A percentile compares a stretch with the other conserved stretches of the same genome.
phyloP scores from a whole-genome alignment of 805 yeast species.

The Teunomyces aglyptinius region DNA sequence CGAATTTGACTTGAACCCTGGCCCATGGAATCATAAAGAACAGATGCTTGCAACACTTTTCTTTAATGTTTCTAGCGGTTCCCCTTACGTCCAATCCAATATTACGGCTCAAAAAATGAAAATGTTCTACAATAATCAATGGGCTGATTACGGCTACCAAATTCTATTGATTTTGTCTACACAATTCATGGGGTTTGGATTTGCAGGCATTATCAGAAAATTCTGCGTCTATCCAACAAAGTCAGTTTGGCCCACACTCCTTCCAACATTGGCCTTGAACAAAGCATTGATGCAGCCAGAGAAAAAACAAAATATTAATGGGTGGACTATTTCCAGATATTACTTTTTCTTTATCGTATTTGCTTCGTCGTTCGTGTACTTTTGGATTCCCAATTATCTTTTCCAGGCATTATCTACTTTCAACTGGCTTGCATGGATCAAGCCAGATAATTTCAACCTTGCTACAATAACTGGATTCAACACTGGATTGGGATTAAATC shows the following conservation, averaged over 20 bases:
- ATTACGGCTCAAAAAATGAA: constrained; percentile 21
- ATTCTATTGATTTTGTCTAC: constrained; percentile 12
- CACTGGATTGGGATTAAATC: constrained; percentile 53
- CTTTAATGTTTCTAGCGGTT: constrained; percentile 31
- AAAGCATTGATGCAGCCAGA: constrained; percentile 24
- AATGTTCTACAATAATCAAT: constrained; percentile 22
- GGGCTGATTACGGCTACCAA: constrained; percentile 20
- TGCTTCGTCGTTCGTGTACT: constrained; percentile 21
- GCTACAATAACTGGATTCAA: constrained; percentile 47
- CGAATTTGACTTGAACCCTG: constrained; percentile 46
- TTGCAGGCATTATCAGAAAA: constrained; percentile 18
- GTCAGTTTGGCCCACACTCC: constrained; percentile 47
- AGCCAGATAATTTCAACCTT: constrained; percentile 48
- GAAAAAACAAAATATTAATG: constrained; percentile 25
- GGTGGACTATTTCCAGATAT: constrained; percentile 30
- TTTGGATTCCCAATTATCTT: constrained; percentile 46
- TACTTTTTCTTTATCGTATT: constrained; percentile 15
- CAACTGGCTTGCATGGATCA: constrained; percentile 61
- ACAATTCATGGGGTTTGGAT: constrained; percentile 17
- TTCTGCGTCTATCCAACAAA: constrained; percentile 13
- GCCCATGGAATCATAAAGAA: constrained; percentile 64
- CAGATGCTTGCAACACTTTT: constrained; percentile 60
- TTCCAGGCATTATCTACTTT: constrained; percentile 42
- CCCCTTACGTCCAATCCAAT: constrained; percentile 20
- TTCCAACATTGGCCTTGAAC: constrained; percentile 25